Conservation (phyloP, 345 rosid genomes). For the Salix dunnii region DNA sequence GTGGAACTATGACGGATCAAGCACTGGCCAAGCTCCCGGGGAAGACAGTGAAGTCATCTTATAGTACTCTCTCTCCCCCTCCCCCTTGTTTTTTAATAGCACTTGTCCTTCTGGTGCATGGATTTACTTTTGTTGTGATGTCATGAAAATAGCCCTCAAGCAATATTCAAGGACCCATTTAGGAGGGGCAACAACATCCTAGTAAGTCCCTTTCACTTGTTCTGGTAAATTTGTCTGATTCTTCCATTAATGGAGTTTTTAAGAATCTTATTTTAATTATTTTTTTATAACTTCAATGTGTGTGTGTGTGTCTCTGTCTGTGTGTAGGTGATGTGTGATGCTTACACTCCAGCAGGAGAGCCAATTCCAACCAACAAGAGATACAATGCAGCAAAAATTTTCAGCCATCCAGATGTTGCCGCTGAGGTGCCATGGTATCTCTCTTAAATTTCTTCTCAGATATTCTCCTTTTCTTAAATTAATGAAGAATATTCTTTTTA, state of each 20-base stretch:
- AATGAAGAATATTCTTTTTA: not conserved
- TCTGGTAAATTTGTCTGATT: too few species aligned
- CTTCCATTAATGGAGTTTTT: not conserved
- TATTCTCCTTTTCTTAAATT: not conserved
- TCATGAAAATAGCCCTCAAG: slow-evolving; percentile 21
- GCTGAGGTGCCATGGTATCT: slow-evolving; percentile 72
- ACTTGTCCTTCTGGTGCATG: not conserved
- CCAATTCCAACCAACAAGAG: slow-evolving; percentile 90
- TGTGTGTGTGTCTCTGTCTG: too few species aligned
- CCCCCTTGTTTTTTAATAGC: not conserved
- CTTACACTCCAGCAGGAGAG: slow-evolving; percentile 88
- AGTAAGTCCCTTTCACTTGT: slow-evolving; percentile 33
- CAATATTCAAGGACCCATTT: slow-evolving; percentile 88
- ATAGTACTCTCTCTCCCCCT: slow-evolving; percentile 2
- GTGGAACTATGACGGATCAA: slow-evolving; percentile 26
- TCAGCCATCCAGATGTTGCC: slow-evolving; percentile 60
- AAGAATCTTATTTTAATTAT: not conserved
- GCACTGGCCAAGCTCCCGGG: slow-evolving; percentile 24
- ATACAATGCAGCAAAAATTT: slow-evolving; percentile 66
- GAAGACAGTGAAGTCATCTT: slow-evolving; percentile 28
- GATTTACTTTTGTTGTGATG: not conserved
- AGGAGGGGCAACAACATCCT: slow-evolving; percentile 86
- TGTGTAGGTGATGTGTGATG: slow-evolving; percentile 94
- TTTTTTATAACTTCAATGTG: not conserved
- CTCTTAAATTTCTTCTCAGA: not conserved